phyloP scores from a whole-genome alignment of 1,139 yeast genomes.

The Blastobotrys persicus region DNA sequence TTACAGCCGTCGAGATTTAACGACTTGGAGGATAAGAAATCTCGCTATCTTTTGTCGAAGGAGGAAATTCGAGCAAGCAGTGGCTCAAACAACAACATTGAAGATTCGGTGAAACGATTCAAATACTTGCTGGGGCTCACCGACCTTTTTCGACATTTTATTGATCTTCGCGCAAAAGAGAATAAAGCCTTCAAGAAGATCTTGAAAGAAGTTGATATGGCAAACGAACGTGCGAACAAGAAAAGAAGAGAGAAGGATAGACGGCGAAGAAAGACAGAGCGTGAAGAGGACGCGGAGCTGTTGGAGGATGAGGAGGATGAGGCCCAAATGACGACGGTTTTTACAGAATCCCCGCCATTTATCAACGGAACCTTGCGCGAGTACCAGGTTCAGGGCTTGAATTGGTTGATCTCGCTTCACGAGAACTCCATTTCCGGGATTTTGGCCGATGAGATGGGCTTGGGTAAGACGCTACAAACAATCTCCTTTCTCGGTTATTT shows the following conservation, averaged over 20 bases:
- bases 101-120: conserved; percentile 56
- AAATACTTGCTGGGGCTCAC: conserved; percentile 80
- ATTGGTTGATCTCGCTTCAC: conserved; percentile 82
- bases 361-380: conserved; percentile 40
- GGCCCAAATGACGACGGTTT: conserved; percentile 47
- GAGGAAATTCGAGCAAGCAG: conserved; percentile 11
- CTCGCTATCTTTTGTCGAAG: conserved; percentile 21
- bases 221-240: conserved; percentile 24
- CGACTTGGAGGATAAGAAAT: conserved; percentile 20
- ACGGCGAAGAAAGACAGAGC: conserved; percentile 41
- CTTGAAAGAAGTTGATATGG: conserved; percentile 54
- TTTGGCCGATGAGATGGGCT: conserved; percentile 97
- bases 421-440: conserved; percentile 88
- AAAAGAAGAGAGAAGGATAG: conserved; percentile 27
- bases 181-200: conserved; percentile 68
- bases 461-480: conserved; percentile 93
- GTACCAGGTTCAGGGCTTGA: conserved; percentile 85
- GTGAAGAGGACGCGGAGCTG: conserved; percentile 91
- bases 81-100: conserved; percentile 17
- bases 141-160: conserved; percentile 85
- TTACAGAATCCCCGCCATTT: conserved; percentile 80
- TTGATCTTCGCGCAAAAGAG: conserved; percentile 74
- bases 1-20: conserved; percentile 11
- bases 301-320: conserved; percentile 66
- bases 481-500: conserved; percentile 87